A percentile compares a stretch with the other conserved stretches of the same genome.
These are phyloP conservation scores for barley (Hordeum vulgare) DNA, from an alignment of 176 grass and related monocot genomes.

Conservation along the genomic window DNA sequence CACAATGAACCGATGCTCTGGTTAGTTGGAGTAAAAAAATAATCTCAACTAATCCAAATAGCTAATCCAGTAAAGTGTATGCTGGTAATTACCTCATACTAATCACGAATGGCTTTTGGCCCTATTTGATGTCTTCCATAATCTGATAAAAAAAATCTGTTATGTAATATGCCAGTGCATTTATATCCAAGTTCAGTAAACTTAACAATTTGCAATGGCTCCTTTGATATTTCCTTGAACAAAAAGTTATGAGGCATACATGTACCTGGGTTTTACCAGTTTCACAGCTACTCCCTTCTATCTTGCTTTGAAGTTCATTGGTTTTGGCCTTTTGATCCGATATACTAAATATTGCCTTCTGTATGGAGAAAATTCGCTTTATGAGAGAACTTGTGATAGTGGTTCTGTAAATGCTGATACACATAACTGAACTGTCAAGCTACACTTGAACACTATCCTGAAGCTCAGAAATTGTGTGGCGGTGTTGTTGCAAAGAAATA, in stretches of 20 bases:
- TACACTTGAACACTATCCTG: no score
- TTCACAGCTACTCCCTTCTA: no score
- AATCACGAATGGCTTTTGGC: neutral
- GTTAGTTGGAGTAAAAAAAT: neutral
- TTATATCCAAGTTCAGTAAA: neutral
- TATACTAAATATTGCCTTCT: no score
- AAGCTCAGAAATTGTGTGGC: no score
- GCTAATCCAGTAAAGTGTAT: neutral
- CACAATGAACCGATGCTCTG: neutral
- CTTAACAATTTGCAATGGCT: neutral
- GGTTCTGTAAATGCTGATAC: no score
- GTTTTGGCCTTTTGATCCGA: no score
- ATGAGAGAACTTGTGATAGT: no score
- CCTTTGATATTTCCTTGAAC: neutral
- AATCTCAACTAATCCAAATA: neutral
- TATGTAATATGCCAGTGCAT: neutral
- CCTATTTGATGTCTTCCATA: neutral
- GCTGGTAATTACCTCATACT: neutral
- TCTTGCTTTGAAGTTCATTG: no score
- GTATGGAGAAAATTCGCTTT: no score
- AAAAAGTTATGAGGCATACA: slow-evolving; percentile 57
- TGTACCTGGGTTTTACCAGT: slow-evolving; percentile 78
- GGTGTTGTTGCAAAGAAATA: no score
- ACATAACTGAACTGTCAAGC: no score
- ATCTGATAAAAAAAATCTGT: neutral